phyloP scores from a whole-genome alignment of 805 yeast species.

The Monosporozyma yasuniensis region DNA sequence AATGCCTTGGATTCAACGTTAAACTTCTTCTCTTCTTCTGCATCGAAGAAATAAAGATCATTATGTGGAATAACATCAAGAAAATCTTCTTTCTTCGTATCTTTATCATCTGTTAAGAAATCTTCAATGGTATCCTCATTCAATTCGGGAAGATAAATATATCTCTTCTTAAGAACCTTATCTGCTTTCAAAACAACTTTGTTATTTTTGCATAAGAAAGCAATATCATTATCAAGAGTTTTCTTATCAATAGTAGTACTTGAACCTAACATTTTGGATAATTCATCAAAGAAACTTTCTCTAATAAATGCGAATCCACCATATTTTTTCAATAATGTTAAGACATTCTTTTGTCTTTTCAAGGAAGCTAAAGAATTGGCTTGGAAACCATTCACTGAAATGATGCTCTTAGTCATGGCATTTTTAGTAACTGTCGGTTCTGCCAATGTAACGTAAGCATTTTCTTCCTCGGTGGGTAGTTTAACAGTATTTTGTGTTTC shows the following conservation, averaged over 20 bases:
- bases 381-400: conserved; percentile 29
- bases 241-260: conserved; percentile 40
- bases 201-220: conserved; percentile 16
- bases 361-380: conserved; percentile 37
- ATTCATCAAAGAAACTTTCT: conserved; percentile 30
- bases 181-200: conserved; percentile 17
- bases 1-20: conserved; percentile 25
- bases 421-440: background rate
- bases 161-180: conserved; percentile 13
- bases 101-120: conserved; percentile 22
- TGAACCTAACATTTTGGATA: conserved; percentile 37
- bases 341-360: conserved; percentile 36
- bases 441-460: background rate
- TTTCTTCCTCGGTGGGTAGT: background rate
- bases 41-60: conserved; percentile 29
- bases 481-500: background rate
- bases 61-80: conserved; percentile 24
- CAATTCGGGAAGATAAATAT: conserved; percentile 20
- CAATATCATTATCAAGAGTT: conserved; percentile 42
- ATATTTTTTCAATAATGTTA: conserved; percentile 35
- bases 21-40: conserved; percentile 23
- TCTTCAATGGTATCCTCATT: conserved; percentile 12
- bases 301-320: conserved; percentile 42
- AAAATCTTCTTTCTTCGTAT: conserved; percentile 17
- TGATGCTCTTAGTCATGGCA: background rate